A percentile compares a stretch with the other conserved stretches of the same genome.
Conservation (phyloP, 306 rosid species). For the Purshia tridentata region DNA sequence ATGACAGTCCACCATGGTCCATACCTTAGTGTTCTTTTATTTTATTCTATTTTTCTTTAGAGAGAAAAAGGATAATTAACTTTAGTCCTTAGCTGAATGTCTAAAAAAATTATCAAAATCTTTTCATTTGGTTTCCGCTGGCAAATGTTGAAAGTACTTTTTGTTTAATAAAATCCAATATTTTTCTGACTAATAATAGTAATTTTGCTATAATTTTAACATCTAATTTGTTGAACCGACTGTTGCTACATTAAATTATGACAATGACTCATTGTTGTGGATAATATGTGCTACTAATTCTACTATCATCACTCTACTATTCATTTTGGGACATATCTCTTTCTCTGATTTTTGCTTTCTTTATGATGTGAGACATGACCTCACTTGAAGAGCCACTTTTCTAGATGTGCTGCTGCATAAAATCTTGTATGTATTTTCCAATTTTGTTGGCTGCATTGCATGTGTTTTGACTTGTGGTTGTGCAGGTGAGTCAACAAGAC, state of each 20-base stretch:
- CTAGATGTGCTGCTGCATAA: background rate
- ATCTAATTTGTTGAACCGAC: background rate
- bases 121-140: no score
- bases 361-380: background rate
- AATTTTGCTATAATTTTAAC: background rate
- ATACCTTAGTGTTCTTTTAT: background rate
- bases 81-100: no score
- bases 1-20: background rate
- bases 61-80: background rate
- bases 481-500: slow-evolving; percentile 77
- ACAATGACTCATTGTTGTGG: background rate
- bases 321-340: no score
- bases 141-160: no score
- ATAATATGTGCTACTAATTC: no score
- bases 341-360: background rate
- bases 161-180: background rate
- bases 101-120: no score
- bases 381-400: background rate
- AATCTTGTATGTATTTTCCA: background rate
- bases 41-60: background rate
- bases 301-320: no score
- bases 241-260: no score
- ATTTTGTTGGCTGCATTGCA: background rate
- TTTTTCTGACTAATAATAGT: background rate
- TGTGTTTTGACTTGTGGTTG: background rate